phyloP scores from a whole-genome alignment of 2,329 filamentous ascomycete species.

The Plectosphaerella sp. region DNA sequence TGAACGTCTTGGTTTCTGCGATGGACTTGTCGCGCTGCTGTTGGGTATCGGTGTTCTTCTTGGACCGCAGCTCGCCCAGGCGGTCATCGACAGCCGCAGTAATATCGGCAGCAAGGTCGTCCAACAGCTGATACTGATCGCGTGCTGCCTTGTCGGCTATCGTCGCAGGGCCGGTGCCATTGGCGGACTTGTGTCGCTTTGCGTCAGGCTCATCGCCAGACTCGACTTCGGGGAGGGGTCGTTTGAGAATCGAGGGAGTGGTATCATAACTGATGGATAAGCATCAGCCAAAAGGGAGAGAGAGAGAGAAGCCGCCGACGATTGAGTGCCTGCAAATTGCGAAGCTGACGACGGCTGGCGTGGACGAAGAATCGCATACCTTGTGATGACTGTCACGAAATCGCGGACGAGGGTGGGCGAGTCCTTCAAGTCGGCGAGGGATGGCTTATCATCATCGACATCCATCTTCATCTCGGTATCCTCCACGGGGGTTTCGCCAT shows the following conservation, averaged over 20 bases:
- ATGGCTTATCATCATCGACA: conserved; percentile 18
- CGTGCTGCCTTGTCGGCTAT: conserved; percentile 51
- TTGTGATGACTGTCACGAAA: conserved; percentile 31
- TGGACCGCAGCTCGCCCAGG: conserved; percentile 38
- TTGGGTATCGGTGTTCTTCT: conserved; percentile 6
- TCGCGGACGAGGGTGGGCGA: conserved; percentile 31
- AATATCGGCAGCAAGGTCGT: conserved; percentile 60
- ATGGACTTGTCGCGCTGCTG: not conserved
- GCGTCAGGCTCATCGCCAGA: conserved; percentile 46
- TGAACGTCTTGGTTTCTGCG: conserved; percentile 36
- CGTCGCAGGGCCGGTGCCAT: conserved; percentile 30
- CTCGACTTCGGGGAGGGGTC: conserved; percentile 40
- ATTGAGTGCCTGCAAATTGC: no score
- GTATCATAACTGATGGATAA: conserved; percentile 47
- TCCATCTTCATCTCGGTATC: conserved; percentile 18
- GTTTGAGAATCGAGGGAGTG: conserved; percentile 49
- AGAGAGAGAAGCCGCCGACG: not conserved
- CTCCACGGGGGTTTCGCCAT: conserved; percentile 28
- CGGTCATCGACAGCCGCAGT: conserved; percentile 42
- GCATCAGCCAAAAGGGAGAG: not conserved
- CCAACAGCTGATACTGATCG: conserved; percentile 54
- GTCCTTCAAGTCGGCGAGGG: conserved; percentile 11
- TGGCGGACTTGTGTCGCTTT: conserved; percentile 57
- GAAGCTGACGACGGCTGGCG: no score
- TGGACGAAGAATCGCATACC: conserved; percentile 21